Evolutionary conservation across 306 rosid genomes (phyloP).

Genomic region (Dryas drummondii): DNA sequence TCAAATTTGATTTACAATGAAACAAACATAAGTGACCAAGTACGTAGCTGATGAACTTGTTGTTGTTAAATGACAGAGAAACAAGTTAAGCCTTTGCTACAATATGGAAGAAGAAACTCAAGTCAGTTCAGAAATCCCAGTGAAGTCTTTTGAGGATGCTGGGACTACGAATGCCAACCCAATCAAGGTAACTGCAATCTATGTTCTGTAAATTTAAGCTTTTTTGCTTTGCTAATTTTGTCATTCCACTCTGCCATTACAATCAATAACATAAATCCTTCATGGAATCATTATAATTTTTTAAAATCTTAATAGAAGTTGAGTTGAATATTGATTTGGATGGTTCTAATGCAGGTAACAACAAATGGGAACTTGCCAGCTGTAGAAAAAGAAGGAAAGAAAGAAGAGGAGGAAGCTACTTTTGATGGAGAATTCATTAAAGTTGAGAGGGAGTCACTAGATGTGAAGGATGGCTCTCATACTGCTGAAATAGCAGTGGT

Average conservation of each 20-base stretch:
- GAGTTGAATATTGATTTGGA: slow-evolving; percentile 1
- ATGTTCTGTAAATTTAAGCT: background rate
- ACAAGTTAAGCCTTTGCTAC: slow-evolving; percentile 2
- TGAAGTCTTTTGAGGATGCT: slow-evolving; percentile 47
- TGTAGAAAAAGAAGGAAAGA: slow-evolving; percentile 49
- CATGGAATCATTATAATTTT: background rate
- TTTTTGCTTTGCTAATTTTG: background rate
- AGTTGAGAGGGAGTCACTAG: slow-evolving; percentile 81
- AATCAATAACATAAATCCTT: background rate
- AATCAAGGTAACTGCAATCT: slow-evolving; percentile 51
- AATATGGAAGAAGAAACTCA: slow-evolving; percentile 72
- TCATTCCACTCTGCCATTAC: too few relatives aligned
- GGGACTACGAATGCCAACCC: slow-evolving; percentile 30
- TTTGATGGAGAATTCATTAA: slow-evolving; percentile 92
- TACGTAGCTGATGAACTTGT: background rate
- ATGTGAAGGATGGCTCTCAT: slow-evolving; percentile 39
- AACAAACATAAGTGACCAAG: background rate
- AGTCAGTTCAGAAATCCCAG: slow-evolving; percentile 49
- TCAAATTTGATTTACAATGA: too few relatives aligned
- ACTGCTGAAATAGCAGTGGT: slow-evolving; percentile 18
- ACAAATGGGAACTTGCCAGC: slow-evolving; percentile 48
- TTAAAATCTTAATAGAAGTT: background rate
- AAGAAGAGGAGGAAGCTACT: slow-evolving; percentile 79
- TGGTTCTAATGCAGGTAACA: slow-evolving; percentile 41
- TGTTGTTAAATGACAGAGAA: slow-evolving; percentile 22